phyloP scores from a whole-genome alignment of 257 asterid genomes.

The Perilla frutescens region DNA sequence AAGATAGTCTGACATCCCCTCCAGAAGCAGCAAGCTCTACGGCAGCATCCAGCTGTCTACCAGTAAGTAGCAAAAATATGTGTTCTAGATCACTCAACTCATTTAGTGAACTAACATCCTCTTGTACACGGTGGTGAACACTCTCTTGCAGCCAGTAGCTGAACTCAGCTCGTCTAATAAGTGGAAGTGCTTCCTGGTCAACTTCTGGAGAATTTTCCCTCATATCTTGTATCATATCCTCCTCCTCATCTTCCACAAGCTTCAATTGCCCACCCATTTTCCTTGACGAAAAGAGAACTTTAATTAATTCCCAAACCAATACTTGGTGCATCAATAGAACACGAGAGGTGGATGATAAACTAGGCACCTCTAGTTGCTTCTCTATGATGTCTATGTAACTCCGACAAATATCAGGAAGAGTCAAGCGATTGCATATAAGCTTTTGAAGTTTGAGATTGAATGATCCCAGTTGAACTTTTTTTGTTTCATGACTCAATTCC shows the following conservation, averaged over 20 bases:
- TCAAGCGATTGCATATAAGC: slow-evolving; percentile 63
- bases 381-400: slow-evolving; percentile 79
- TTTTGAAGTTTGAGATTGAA: slow-evolving; percentile 75
- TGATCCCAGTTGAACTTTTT: slow-evolving; percentile 60
- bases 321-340: slow-evolving; percentile 88
- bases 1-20: slow-evolving; percentile 95
- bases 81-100: slow-evolving; percentile 76
- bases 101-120: slow-evolving; percentile 73
- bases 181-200: slow-evolving; percentile 83
- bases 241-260: slow-evolving; percentile 69
- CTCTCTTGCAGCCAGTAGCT: slow-evolving; percentile 97
- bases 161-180: slow-evolving; percentile 82
- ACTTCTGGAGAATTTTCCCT: slow-evolving; percentile 59
- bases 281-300: slow-evolving; percentile 81
- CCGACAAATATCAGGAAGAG: slow-evolving; percentile 83
- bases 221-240: slow-evolving; percentile 76
- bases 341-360: slow-evolving; percentile 65
- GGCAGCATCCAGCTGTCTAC: slow-evolving; percentile 90
- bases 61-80: slow-evolving; percentile 87
- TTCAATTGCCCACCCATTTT: slow-evolving; percentile 53
- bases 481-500: slow-evolving; percentile 69
- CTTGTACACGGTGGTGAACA: slow-evolving; percentile 88
- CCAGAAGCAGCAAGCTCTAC: slow-evolving; percentile 94
- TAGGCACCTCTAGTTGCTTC: slow-evolving; percentile 78
- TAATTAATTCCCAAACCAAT: slow-evolving; percentile 88